Conservation (phyloP, 768 basidiomycete species). For the Termitomyces sp. region DNA sequence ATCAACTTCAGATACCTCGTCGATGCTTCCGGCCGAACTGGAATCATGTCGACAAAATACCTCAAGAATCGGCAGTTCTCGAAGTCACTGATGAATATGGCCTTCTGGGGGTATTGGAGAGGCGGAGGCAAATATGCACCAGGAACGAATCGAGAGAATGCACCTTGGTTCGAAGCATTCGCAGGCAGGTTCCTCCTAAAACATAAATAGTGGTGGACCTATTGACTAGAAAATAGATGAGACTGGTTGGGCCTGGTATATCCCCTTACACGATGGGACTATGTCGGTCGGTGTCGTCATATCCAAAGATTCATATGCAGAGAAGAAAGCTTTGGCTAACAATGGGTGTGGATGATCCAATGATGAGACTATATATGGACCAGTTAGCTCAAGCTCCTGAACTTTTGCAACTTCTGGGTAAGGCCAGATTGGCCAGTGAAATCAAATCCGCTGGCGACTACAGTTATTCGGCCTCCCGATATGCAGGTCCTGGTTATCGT, state of each 20-base stretch:
- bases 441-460: constrained; percentile 15
- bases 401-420: not conserved
- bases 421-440: constrained; percentile 25
- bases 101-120: constrained; percentile 68
- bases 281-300: constrained; percentile 50
- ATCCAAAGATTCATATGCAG: constrained; percentile 32
- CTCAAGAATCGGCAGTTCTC: constrained; percentile 54
- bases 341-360: constrained; percentile 18
- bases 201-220: not conserved
- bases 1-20: constrained; percentile 59
- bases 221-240: constrained; percentile 32
- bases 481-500: not conserved
- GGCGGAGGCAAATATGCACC: constrained; percentile 40
- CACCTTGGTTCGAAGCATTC: constrained; percentile 54
- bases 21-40: constrained; percentile 59
- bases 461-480: not conserved
- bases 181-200: constrained; percentile 33
- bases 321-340: constrained; percentile 26
- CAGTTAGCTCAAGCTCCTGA: constrained; percentile 10
- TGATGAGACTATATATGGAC: constrained; percentile 28
- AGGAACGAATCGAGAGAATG: constrained; percentile 40
- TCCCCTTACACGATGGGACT: constrained; percentile 49
- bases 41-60: constrained; percentile 58
- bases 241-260: constrained; percentile 56
- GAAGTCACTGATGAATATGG: constrained; percentile 52